Evolutionary conservation across 78 protist genomes (phyloP).

Genomic region (Dictyostelium capitatum): DNA sequence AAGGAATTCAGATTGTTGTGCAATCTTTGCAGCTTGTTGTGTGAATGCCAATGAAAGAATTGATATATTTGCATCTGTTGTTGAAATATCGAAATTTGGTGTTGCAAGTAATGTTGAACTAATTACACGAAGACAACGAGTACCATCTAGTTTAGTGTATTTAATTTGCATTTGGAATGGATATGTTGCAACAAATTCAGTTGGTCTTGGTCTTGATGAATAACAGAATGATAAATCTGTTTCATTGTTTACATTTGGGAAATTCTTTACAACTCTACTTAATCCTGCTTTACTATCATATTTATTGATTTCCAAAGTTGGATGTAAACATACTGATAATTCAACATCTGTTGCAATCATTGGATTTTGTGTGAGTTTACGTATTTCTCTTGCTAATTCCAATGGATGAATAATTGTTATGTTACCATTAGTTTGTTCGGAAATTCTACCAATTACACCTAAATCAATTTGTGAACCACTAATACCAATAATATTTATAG

Average conservation of each 20-base stretch:
- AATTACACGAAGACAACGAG: constrained; percentile 72
- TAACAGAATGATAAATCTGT: constrained; percentile 47
- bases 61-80: constrained; percentile 5
- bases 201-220: not conserved
- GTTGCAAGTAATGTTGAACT: constrained; percentile 29
- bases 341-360: constrained; percentile 77
- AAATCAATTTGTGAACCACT: constrained; percentile 80
- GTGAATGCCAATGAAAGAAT: constrained; percentile 45
- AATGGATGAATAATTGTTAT: constrained; percentile 78
- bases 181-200: not conserved
- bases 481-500: constrained; percentile 54
- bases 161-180: constrained; percentile 81
- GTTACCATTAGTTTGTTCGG: constrained; percentile 81
- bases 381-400: constrained; percentile 74
- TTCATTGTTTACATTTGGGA: constrained; percentile 26
- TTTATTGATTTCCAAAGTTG: constrained; percentile 32
- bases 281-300: constrained; percentile 52
- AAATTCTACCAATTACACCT: constrained; percentile 76
- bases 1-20: constrained; percentile 32
- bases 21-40: constrained; percentile 69
- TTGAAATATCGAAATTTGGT: not conserved
- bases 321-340: constrained; percentile 27
- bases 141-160: constrained; percentile 78
- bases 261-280: constrained; percentile 33
- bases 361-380: constrained; percentile 79